These are phyloP conservation scores for Saturnispora diversa DNA, from an alignment of 805 yeast species.

Conservation along the genomic window DNA sequence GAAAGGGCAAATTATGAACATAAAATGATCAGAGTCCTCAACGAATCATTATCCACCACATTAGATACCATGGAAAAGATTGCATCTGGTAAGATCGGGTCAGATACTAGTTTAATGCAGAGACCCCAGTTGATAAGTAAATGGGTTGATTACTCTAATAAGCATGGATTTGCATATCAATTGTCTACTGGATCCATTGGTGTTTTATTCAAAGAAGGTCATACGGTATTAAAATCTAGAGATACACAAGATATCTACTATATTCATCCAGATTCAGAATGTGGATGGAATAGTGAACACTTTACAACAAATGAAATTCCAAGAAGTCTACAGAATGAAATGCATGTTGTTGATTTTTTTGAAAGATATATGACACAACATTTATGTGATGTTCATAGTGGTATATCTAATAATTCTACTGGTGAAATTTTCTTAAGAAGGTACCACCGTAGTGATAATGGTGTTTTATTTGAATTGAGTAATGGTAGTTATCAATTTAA, in stretches of 20 bases:
- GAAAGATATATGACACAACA: constrained; percentile 89
- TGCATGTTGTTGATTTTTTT: constrained; percentile 82
- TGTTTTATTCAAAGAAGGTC: constrained; percentile 78
- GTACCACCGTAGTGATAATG: constrained; percentile 69
- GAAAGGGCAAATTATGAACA: constrained; percentile 26
- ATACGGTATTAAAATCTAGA: constrained; percentile 66
- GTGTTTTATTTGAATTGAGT: constrained; percentile 87
- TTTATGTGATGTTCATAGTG: constrained; percentile 67
- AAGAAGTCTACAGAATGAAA: constrained; percentile 50
- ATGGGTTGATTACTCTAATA: constrained; percentile 97
- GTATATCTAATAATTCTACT: constrained; percentile 34
- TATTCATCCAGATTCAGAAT: constrained; percentile 39
- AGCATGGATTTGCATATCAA: constrained; percentile 92
- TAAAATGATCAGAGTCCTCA: constrained; percentile 22
- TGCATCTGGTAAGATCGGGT: constrained; percentile 19
- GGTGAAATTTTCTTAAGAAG: constrained; percentile 61
- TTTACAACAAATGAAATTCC: constrained; percentile 38
- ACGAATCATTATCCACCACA: constrained; percentile 24
- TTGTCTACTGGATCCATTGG: constrained; percentile 86
- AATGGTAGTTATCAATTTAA: constrained; percentile 91
- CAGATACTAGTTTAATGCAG: constrained; percentile 18
- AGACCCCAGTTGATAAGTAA: constrained; percentile 74
- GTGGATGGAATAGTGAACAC: constrained; percentile 49
- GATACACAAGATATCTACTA: constrained; percentile 61
- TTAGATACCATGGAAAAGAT: constrained; percentile 23